A percentile compares a stretch with the other conserved stretches of the same genome.
phyloP scores from a whole-genome alignment of 148 eudicot species.

The Vaccinium vitisidaea region DNA sequence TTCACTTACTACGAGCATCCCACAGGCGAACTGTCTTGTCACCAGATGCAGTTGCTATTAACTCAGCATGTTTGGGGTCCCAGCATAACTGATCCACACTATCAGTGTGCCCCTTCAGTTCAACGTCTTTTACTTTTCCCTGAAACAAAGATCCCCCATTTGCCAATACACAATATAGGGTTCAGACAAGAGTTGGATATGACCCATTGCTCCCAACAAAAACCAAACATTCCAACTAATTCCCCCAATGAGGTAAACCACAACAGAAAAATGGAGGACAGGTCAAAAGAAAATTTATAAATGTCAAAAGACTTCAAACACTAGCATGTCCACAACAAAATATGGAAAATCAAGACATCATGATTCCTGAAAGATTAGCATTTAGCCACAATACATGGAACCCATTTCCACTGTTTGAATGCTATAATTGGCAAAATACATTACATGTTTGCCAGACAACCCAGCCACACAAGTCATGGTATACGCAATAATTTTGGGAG shows the following conservation, averaged over 20 bases:
- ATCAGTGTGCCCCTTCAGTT: constrained; percentile 91
- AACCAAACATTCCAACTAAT: background rate
- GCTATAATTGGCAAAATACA: background rate
- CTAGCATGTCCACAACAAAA: background rate
- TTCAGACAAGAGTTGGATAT: background rate
- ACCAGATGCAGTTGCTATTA: constrained; percentile 96
- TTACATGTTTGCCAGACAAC: background rate
- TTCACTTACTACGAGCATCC: constrained; percentile 95
- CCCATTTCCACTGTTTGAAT: background rate
- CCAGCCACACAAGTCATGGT: no score
- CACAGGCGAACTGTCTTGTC: constrained; percentile 96
- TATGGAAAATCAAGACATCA: background rate
- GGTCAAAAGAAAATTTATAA: background rate
- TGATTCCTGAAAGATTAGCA: background rate
- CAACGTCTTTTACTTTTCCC: constrained; percentile 93
- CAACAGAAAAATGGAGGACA: background rate
- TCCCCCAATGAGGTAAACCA: background rate
- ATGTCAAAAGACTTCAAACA: background rate
- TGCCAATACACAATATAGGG: background rate
- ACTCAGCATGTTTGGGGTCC: constrained; percentile 94
- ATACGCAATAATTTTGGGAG: no score
- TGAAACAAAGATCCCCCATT: constrained; percentile 28
- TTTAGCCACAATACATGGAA: background rate
- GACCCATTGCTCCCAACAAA: background rate
- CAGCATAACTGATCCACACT: constrained; percentile 99